phyloP scores from a whole-genome alignment of 345 rosid genomes.

The Gossypium anomalum region DNA sequence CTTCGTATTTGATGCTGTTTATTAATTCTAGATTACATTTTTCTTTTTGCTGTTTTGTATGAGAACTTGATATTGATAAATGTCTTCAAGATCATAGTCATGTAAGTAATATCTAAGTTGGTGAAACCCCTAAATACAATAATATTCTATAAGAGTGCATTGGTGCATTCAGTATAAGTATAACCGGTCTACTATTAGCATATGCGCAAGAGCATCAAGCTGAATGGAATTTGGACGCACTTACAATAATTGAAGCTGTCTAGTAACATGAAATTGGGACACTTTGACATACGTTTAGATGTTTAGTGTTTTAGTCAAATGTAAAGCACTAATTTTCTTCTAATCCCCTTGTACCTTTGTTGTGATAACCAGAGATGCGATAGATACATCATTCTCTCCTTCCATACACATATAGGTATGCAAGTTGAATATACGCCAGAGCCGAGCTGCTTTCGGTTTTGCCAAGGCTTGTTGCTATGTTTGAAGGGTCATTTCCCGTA shows the following conservation, averaged over 20 bases:
- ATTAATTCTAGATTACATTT: background rate
- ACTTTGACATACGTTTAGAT: background rate
- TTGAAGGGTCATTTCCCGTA: too few species aligned
- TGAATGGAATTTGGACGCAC: background rate
- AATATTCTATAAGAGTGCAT: background rate
- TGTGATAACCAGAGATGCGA: background rate
- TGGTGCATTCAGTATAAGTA: background rate
- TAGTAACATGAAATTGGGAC: background rate
- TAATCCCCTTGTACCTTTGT: background rate
- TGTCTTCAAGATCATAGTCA: background rate
- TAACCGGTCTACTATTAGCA: background rate
- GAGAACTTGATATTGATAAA: background rate
- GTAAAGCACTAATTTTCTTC: background rate
- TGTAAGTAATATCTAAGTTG: background rate
- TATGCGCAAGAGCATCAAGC: background rate
- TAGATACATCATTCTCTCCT: background rate
- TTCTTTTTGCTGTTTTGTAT: background rate
- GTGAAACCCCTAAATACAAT: background rate
- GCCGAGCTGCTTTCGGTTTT: too few species aligned
- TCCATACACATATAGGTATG: background rate
- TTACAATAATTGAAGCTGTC: background rate
- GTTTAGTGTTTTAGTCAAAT: background rate
- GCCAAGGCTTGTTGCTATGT: too few species aligned
- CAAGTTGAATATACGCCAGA: background rate
- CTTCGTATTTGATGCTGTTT: background rate